A percentile compares a stretch with the other conserved stretches of the same genome.
phyloP scores from a whole-genome alignment of 306 rosid species.

The Medicago truncatula region DNA sequence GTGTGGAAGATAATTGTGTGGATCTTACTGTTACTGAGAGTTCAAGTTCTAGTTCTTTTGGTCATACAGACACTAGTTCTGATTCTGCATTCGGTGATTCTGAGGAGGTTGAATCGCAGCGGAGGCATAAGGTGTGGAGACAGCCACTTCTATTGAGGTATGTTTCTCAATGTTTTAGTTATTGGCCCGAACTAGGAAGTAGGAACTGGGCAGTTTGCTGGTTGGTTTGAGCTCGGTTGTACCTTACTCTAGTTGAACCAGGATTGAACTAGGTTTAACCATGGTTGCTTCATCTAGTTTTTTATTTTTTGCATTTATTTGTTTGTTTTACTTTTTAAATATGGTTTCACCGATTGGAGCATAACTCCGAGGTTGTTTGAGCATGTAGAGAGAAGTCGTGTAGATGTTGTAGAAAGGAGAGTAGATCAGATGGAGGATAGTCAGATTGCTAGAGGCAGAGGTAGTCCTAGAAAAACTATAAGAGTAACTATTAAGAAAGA shows the following conservation, averaged over 20 bases:
- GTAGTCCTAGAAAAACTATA: neutral
- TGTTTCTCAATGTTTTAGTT: neutral
- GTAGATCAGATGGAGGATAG: neutral
- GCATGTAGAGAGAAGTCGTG: neutral
- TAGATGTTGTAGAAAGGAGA: neutral
- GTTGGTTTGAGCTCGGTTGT: neutral
- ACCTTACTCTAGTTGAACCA: neutral
- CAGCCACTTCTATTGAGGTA: constrained; percentile 64
- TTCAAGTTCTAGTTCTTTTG: constrained; percentile 76
- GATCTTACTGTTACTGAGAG: constrained; percentile 52
- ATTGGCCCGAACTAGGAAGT: neutral
- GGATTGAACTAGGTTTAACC: neutral
- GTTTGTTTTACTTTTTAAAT: neutral
- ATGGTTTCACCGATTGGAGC: neutral
- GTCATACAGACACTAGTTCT: constrained; percentile 53
- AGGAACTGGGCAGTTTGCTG: neutral
- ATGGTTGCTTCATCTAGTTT: neutral
- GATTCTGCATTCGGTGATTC: constrained; percentile 49
- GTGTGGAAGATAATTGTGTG: constrained; percentile 48
- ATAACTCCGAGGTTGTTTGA: neutral
- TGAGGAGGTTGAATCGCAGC: constrained; percentile 69
- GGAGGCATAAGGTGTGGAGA: constrained; percentile 44
- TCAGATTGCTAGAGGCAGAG: neutral
- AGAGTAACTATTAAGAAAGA: neutral
- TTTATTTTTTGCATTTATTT: neutral